A percentile compares a stretch with the other conserved stretches of the same genome.
Conservation (phyloP, 2,329 filamentous ascomycete genomes). For the Xylariales sp. region DNA sequence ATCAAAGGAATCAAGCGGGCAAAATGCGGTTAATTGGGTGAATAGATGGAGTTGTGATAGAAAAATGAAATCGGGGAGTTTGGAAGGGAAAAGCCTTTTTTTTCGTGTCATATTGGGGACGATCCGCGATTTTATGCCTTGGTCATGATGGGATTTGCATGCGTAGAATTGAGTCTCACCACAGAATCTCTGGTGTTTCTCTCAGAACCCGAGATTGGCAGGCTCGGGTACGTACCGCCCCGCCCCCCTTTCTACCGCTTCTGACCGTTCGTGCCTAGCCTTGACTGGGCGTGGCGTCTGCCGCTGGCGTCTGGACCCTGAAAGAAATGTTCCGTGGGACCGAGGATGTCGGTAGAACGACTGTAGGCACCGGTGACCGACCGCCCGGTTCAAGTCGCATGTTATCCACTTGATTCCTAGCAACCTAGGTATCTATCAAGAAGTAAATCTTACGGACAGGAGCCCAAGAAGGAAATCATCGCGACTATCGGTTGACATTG, state of each 20-base stretch:
- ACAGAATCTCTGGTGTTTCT: constrained; percentile 9
- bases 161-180: constrained; percentile 15
- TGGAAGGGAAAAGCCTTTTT: constrained; percentile 2
- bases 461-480: too few relatives aligned
- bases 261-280: constrained; percentile 1
- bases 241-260: constrained; percentile 4
- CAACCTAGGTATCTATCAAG: too few relatives aligned
- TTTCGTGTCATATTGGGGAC: background rate
- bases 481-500: too few relatives aligned
- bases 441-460: too few relatives aligned
- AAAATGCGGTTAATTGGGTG: constrained; percentile 3
- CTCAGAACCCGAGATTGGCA: background rate
- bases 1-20: constrained; percentile 13
- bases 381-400: too few relatives aligned
- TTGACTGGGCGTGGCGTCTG: too few relatives aligned
- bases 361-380: too few relatives aligned
- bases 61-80: background rate
- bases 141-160: constrained; percentile 14
- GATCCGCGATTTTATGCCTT: constrained; percentile 8
- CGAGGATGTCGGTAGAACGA: too few relatives aligned
- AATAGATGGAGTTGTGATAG: background rate
- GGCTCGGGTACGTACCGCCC: constrained; percentile 2
- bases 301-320: too few relatives aligned
- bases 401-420: too few relatives aligned
- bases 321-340: too few relatives aligned